Conservation (phyloP, 345 rosid species). For the Acer negundo region DNA sequence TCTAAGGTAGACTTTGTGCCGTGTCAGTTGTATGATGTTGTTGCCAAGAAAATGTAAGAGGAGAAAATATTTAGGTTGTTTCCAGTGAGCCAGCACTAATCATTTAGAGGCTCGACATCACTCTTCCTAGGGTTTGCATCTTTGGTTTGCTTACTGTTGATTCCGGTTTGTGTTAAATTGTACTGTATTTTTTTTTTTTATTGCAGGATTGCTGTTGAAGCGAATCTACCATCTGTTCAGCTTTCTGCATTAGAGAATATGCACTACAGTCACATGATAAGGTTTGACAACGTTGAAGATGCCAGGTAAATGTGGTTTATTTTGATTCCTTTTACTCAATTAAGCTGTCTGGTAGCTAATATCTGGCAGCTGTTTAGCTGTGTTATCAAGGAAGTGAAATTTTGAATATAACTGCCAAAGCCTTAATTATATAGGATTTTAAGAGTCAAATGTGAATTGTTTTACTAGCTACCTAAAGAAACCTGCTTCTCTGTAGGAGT, state of each 20-base stretch:
- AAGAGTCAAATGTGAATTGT: not conserved
- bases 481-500: slow-evolving; percentile 49
- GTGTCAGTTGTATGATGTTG: not conserved
- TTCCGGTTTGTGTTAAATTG: not conserved
- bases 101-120: not conserved
- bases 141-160: not conserved
- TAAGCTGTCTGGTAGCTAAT: slow-evolving; percentile 10
- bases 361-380: slow-evolving; percentile 1
- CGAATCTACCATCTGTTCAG: slow-evolving; percentile 67
- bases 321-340: not conserved
- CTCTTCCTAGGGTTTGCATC: not conserved
- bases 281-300: slow-evolving; percentile 79
- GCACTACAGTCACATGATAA: slow-evolving; percentile 95
- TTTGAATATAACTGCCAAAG: slow-evolving; percentile 17
- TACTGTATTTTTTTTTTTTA: slow-evolving; percentile 9
- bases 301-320: slow-evolving; percentile 59
- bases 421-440: not conserved
- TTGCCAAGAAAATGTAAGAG: not conserved
- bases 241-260: slow-evolving; percentile 85
- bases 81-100: not conserved
- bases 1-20: not conserved
- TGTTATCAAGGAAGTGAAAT: slow-evolving; percentile 9
- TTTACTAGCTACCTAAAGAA: slow-evolving; percentile 13
- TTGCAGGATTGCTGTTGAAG: slow-evolving; percentile 77
- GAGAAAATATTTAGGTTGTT: not conserved